Conservation (phyloP, 208 protist genomes). For the Entamoeba histolytica region DNA sequence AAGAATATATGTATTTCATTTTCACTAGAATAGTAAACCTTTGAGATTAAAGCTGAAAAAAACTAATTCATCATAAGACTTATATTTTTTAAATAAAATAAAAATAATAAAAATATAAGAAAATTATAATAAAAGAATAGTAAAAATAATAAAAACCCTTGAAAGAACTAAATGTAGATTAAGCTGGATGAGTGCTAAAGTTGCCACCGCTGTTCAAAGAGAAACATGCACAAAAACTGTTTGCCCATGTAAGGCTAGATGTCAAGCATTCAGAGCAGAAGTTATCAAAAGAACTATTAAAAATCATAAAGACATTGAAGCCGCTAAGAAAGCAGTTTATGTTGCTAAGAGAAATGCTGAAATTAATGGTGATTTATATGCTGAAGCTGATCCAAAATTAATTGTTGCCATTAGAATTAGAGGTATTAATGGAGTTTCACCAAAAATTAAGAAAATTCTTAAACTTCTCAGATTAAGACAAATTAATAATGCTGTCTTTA, state of each 20-base stretch:
- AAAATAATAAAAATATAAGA: too few relatives aligned
- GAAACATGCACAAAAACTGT: neutral
- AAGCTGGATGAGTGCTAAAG: neutral
- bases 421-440: slow-evolving; percentile 85
- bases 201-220: neutral
- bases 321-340: slow-evolving; percentile 55
- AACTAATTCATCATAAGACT: too few relatives aligned
- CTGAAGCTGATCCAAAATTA: slow-evolving; percentile 78
- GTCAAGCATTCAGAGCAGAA: neutral
- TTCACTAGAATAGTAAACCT: too few relatives aligned
- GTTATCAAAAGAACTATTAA: slow-evolving; percentile 32
- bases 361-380: slow-evolving; percentile 89
- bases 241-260: too few relatives aligned
- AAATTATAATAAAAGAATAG: too few relatives aligned
- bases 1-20: too few relatives aligned
- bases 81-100: too few relatives aligned
- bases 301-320: slow-evolving; percentile 79
- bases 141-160: too few relatives aligned
- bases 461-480: slow-evolving; percentile 60
- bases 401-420: slow-evolving; percentile 92
- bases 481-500: slow-evolving; percentile 97
- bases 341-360: slow-evolving; percentile 49
- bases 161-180: too few relatives aligned
- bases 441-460: slow-evolving; percentile 90
- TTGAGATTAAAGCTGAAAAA: too few relatives aligned